Base-by-base conservation (phyloP, 331 rosid genomes). In the Rosa hybrid region DNA sequence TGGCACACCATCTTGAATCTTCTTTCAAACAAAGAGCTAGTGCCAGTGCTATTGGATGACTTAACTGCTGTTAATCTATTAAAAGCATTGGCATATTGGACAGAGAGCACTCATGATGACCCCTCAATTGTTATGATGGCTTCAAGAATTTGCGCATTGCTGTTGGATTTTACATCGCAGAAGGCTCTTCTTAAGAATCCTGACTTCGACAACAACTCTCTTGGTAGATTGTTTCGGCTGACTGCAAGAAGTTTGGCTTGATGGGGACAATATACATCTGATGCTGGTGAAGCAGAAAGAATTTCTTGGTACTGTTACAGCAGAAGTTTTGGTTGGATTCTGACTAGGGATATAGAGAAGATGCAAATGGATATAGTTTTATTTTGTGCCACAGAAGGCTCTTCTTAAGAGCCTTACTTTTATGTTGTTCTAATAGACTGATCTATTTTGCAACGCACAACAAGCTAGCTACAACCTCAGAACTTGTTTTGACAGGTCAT, bases 1-100 rank as follows among this genome's bases (percentile, higher is more conserved):
- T 92, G 95, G 87, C 95, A 92, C 78, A 92, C 97, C 65, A 77
- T 92, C 79, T 67, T 91, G 91, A 94, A 92, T 82, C 80, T 94
- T 72, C 88, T 92, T 59, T 77, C 92, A 67, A 90, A 91, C 97
- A 94, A 89, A 76, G 91, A 30, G 34, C 34, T 30, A 30, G 34
- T 30, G 34, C 34, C 34, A 30, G 34, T 30, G 34, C 34, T 3
- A 30, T 30, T 30, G 34, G 34, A 30, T 30, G 91, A 87, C 78
- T 86, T 87, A 16, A 75, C 82, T 83, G 67, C 82, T 77, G 85
- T 82, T 59, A 82, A 79, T 79, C 86, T 90, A 71, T 85, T 92
- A 71, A 90, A 84, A 78, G 90, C 90, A 7, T 82, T 90, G 90
- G 85, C 90, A 20, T 78, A 79, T 84, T 92, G 97, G 93, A 85